These are phyloP conservation scores for Acer yangbiense DNA, from an alignment of 345 rosid species.

Conservation along the genomic window DNA sequence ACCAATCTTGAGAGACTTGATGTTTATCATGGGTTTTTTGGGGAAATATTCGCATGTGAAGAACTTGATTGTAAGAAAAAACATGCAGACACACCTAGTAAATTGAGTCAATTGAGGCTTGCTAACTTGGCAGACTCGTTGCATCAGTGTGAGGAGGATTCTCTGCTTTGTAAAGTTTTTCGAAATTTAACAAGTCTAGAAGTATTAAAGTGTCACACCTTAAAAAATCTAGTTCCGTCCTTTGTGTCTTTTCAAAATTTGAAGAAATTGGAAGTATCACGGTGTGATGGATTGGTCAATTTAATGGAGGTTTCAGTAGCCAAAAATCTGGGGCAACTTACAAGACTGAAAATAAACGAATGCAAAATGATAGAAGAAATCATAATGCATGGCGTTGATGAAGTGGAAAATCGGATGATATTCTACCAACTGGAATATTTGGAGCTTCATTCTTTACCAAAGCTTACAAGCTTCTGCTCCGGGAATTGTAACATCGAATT, in stretches of 20 bases:
- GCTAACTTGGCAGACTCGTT: too few species aligned
- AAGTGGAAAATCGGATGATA: too few species aligned
- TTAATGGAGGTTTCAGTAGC: neutral
- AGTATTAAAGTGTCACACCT: constrained; percentile 13
- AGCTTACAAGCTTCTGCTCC: too few species aligned
- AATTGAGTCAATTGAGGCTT: neutral
- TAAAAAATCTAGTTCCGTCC: constrained; percentile 14
- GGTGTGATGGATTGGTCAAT: too few species aligned
- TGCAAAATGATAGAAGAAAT: too few species aligned
- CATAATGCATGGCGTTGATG: too few species aligned
- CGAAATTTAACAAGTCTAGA: constrained; percentile 1
- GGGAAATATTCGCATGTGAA: neutral
- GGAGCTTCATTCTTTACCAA: too few species aligned
- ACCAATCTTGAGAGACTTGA: too few species aligned
- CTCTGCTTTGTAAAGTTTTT: neutral
- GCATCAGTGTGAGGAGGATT: too few species aligned
- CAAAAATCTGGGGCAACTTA: neutral
- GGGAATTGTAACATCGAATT: too few species aligned
- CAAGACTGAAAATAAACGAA: too few species aligned
- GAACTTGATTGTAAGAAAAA: neutral
- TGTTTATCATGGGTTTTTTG: neutral
- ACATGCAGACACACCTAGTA: neutral
- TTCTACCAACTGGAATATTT: neutral
- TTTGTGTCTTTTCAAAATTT: constrained; percentile 9
- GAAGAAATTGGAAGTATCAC: too few species aligned